A percentile compares a stretch with the other conserved stretches of the same genome.
phyloP scores from a whole-genome alignment of 2,329 filamentous ascomycete genomes.

The Hypoxylon sp. region DNA sequence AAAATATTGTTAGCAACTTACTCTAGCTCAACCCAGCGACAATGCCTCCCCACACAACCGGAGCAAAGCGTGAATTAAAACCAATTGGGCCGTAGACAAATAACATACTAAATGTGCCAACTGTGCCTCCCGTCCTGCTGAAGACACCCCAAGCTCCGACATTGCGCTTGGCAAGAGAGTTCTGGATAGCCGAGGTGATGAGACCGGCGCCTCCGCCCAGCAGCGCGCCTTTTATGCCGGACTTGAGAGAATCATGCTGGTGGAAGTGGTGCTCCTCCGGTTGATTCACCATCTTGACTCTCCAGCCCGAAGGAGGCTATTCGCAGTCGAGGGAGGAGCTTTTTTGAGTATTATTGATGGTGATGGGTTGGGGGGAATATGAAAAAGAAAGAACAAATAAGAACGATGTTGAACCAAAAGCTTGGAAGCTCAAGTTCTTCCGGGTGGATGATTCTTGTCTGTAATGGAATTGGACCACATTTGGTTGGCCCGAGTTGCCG shows the following conservation, averaged over 20 bases:
- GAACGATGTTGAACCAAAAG: not conserved
- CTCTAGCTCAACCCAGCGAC: too few species aligned
- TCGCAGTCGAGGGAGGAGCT: slow-evolving; percentile 27
- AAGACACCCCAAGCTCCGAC: slow-evolving; percentile 83
- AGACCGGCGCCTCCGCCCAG: slow-evolving; percentile 74
- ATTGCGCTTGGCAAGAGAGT: slow-evolving; percentile 84
- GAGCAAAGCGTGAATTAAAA: too few species aligned
- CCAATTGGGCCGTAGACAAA: not conserved
- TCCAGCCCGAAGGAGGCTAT: slow-evolving; percentile 36
- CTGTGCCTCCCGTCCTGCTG: slow-evolving; percentile 77
- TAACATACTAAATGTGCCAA: slow-evolving; percentile 64
- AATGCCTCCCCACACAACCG: not conserved
- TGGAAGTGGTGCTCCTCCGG: slow-evolving; percentile 64
- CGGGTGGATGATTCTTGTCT: too few species aligned
- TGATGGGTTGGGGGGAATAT: not conserved
- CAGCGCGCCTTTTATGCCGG: slow-evolving; percentile 69
- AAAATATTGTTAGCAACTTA: too few species aligned
- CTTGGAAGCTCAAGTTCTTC: slow-evolving; percentile 2
- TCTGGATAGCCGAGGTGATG: slow-evolving; percentile 81
- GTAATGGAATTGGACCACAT: slow-evolving; percentile 5
- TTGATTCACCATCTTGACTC: slow-evolving; percentile 46
- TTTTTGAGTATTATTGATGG: not conserved
- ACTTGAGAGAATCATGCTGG: slow-evolving; percentile 77
- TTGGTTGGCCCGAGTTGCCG: slow-evolving; percentile 18
- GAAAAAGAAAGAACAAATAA: too few species aligned